phyloP scores from a whole-genome alignment of 768 basidiomycete species.

The Leccinellum luteum region DNA sequence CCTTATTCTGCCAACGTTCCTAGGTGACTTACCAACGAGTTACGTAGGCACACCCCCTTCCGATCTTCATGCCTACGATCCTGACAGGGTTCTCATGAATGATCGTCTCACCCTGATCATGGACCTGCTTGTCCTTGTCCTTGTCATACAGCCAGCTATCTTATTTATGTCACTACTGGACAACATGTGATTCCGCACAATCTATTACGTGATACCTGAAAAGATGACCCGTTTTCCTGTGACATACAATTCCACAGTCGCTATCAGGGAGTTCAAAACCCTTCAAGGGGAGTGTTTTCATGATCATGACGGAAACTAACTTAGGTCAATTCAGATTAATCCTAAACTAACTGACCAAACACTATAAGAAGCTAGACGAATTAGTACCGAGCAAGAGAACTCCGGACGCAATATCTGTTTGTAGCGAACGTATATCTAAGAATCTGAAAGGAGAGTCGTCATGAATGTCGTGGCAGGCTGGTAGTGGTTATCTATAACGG shows the following conservation, averaged over 20 bases:
- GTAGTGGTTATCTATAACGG: constrained; percentile 1
- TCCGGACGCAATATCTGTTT: constrained; percentile 1
- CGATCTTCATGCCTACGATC: constrained; percentile 59
- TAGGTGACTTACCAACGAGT: background rate
- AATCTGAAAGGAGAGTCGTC: constrained; percentile 19
- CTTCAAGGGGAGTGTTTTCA: background rate
- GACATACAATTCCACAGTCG: background rate
- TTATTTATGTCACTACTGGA: background rate
- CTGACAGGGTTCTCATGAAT: constrained; percentile 46
- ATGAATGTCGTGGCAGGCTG: constrained; percentile 8
- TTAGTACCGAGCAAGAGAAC: constrained; percentile 9
- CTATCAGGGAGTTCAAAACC: background rate
- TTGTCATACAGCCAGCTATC: background rate
- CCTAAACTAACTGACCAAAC: constrained; percentile 3
- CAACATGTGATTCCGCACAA: background rate
- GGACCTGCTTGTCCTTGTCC: background rate
- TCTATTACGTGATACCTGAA: background rate
- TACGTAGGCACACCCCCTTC: constrained; percentile 63
- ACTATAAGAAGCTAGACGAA: constrained; percentile 11
- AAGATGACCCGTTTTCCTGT: background rate
- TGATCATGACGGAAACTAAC: background rate
- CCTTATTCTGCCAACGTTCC: constrained; percentile 9
- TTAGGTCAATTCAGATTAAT: constrained; percentile 9
- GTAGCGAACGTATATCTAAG: constrained; percentile 13
- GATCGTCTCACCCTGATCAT: background rate